A percentile compares a stretch with the other conserved stretches of the same genome.
Evolutionary conservation across 495 filamentous ascomycete genomes (phyloP).

Genomic region (Penicillium robsamsonii): DNA sequence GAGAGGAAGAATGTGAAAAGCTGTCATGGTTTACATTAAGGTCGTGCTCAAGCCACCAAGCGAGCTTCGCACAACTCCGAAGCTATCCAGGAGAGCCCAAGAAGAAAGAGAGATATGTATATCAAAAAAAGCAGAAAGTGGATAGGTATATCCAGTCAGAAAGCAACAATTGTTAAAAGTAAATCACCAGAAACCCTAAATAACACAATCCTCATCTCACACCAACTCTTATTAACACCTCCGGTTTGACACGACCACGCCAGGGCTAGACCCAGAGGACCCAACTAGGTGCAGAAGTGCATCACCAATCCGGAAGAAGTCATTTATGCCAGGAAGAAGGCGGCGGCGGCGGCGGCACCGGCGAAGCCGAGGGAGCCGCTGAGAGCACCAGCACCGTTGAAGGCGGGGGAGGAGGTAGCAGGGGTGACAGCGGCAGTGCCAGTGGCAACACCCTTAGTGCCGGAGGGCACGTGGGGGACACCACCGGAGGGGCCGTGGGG

Average conservation of each 20-base stretch:
- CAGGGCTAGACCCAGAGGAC: constrained; percentile 6
- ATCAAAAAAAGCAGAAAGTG: constrained; percentile 25
- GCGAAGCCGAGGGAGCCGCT: constrained; percentile 49
- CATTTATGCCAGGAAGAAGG: constrained; percentile 55
- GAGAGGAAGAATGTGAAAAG: constrained; percentile 31
- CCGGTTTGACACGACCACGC: neutral
- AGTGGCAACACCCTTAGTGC: constrained; percentile 22
- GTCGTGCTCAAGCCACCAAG: constrained; percentile 46
- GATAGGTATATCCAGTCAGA: constrained; percentile 33
- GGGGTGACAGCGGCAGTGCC: constrained; percentile 29
- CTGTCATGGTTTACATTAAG: constrained; percentile 50
- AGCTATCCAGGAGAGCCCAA: constrained; percentile 42
- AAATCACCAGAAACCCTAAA: constrained; percentile 35
- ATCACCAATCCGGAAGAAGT: constrained; percentile 29
- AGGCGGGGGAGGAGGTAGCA: constrained; percentile 37
- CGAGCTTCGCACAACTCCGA: constrained; percentile 43
- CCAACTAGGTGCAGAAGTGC: constrained; percentile 16
- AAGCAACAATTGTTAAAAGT: constrained; percentile 28
- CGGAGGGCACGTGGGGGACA: constrained; percentile 30
- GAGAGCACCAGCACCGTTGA: constrained; percentile 50
- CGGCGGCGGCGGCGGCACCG: constrained; percentile 48
- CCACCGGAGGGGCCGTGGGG: constrained; percentile 16
- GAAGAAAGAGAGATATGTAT: constrained; percentile 32
- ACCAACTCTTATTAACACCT: constrained; percentile 9
- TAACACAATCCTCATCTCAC: constrained; percentile 22